Evolutionary conservation across 495 filamentous ascomycete species (phyloP).

Genomic region (Aspergillus avenaceus): DNA sequence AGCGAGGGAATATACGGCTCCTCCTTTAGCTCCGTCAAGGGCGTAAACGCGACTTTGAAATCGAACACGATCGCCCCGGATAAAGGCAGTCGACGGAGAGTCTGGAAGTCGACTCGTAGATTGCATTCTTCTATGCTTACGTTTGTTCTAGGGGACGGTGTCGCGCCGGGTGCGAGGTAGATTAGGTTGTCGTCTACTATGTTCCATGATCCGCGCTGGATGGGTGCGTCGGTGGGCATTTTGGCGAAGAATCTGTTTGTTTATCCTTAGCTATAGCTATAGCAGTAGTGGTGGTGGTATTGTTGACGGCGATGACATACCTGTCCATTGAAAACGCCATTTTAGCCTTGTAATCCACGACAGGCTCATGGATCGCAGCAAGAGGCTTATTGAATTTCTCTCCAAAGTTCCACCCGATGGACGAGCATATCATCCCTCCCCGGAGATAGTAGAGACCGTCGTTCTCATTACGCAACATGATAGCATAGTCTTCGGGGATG

Average conservation of each 20-base stretch:
- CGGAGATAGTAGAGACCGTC: slow-evolving; percentile 73
- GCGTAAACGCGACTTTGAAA: slow-evolving; percentile 87
- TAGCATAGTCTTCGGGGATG: slow-evolving; percentile 83
- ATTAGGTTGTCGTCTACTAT: slow-evolving; percentile 74
- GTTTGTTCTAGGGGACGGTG: slow-evolving; percentile 59
- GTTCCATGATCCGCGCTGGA: slow-evolving; percentile 86
- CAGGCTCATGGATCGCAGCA: slow-evolving; percentile 68
- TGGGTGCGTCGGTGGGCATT: slow-evolving; percentile 67
- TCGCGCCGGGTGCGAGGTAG: slow-evolving; percentile 76
- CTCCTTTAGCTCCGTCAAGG: slow-evolving; percentile 63
- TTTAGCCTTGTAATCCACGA: slow-evolving; percentile 87
- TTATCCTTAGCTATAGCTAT: not conserved
- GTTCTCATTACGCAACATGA: slow-evolving; percentile 70
- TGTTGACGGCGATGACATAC: slow-evolving; percentile 28
- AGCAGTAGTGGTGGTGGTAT: slow-evolving; percentile 2
- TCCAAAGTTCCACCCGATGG: slow-evolving; percentile 75
- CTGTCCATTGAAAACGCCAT: slow-evolving; percentile 88
- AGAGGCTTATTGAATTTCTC: slow-evolving; percentile 71
- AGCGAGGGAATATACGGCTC: slow-evolving; percentile 72
- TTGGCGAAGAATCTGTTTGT: slow-evolving; percentile 67
- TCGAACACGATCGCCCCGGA: slow-evolving; percentile 78
- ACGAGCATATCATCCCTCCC: slow-evolving; percentile 74
- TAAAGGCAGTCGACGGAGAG: slow-evolving; percentile 74
- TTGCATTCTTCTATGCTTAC: slow-evolving; percentile 59
- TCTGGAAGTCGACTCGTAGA: slow-evolving; percentile 92